Percentiles rank a stretch among this genome's conserved stretches.
Evolutionary conservation across 768 basidiomycete species (phyloP).

Genomic region (Coprinellus aureogranulatus): DNA sequence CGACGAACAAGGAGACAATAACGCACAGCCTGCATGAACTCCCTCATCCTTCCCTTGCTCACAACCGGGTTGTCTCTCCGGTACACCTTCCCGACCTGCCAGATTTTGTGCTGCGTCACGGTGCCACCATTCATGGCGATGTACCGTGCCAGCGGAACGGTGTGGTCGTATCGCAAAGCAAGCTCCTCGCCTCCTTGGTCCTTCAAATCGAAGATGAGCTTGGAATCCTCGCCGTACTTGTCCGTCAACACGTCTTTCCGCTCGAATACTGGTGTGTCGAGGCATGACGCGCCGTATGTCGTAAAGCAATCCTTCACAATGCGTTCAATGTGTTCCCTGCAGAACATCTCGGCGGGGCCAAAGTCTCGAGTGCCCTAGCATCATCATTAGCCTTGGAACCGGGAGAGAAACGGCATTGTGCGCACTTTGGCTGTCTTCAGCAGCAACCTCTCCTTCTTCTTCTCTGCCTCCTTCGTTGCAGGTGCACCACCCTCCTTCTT

Average conservation of each 20-base stretch:
- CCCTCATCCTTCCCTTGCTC: conserved; percentile 97
- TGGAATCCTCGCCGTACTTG: conserved; percentile 97
- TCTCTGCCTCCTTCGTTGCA: conserved; percentile 42
- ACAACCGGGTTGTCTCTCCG: conserved; percentile 94
- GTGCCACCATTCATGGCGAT: conserved; percentile 94
- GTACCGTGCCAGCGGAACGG: conserved; percentile 93
- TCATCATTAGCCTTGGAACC: background rate
- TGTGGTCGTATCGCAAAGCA: conserved; percentile 92
- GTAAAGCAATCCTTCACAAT: conserved; percentile 87
- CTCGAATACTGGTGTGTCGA: conserved; percentile 98
- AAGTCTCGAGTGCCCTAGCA: conserved; percentile 90
- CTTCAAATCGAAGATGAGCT: conserved; percentile 95
- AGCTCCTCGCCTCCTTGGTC: conserved; percentile 98
- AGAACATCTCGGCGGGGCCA: conserved; percentile 87
- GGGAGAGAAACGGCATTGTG: background rate
- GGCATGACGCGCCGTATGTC: conserved; percentile 83
- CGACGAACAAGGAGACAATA: background rate
- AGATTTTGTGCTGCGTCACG: conserved; percentile 74
- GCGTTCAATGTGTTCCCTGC: conserved; percentile 85
- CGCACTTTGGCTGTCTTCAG: conserved; percentile 93
- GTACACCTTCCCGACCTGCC: conserved; percentile 99
- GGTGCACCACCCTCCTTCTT: conserved; percentile 28
- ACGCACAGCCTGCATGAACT: conserved; percentile 94
- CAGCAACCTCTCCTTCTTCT: conserved; percentile 68
- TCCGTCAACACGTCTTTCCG: conserved; percentile 93